Conservation (phyloP, 2,329 filamentous ascomycete genomes). For the Berkeleyomyces rouxiae region DNA sequence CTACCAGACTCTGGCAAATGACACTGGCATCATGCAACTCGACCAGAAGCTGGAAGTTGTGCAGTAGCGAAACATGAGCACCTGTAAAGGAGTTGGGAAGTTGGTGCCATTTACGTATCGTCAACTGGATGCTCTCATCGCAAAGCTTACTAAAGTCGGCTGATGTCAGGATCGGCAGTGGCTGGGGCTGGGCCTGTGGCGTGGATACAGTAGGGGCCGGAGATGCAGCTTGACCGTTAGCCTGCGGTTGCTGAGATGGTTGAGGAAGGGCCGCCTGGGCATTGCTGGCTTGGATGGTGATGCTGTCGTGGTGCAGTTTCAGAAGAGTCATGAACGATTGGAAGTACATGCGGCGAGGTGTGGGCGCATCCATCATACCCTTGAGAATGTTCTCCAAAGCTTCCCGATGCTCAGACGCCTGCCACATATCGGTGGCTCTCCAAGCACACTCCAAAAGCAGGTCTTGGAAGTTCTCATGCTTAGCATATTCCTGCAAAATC, state of each 20-base stretch:
- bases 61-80: conserved; percentile 82
- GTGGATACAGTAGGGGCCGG: not conserved
- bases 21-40: conserved; percentile 95
- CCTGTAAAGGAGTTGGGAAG: conserved; percentile 86
- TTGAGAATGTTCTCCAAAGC: conserved; percentile 88
- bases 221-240: conserved; percentile 2
- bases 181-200: not conserved
- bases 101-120: conserved; percentile 97
- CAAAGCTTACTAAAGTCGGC: conserved; percentile 78
- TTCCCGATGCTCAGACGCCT: conserved; percentile 67
- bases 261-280: conserved; percentile 49
- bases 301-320: conserved; percentile 51
- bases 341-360: conserved; percentile 87
- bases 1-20: conserved; percentile 78
- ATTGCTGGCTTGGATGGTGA: conserved; percentile 24
- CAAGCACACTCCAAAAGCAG: conserved; percentile 88
- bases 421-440: conserved; percentile 93
- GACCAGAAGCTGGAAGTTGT: conserved; percentile 95
- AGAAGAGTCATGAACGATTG: conserved; percentile 95
- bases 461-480: conserved; percentile 97
- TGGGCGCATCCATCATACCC: conserved; percentile 92
- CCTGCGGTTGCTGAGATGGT: not conserved
- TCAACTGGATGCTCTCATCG: conserved; percentile 92
- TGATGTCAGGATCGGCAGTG: conserved; percentile 19
- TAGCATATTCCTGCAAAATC: conserved; percentile 89